Percentiles rank a stretch among this genome's conserved stretches.
phyloP scores from a whole-genome alignment of 768 basidiomycete genomes.

The Russula virescens region DNA sequence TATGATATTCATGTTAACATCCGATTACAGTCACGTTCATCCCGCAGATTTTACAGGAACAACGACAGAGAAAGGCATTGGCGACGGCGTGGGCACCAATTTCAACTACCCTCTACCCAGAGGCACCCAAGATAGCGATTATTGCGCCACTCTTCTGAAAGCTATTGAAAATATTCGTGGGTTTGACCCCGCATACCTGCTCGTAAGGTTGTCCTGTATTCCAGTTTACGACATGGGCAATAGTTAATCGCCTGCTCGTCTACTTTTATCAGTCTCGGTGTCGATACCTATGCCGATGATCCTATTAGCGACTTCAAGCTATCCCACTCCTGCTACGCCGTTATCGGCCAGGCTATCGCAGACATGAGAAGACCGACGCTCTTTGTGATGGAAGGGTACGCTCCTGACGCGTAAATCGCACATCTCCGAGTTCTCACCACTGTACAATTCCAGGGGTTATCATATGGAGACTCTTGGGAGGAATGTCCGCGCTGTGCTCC shows the following conservation, averaged over 20 bases:
- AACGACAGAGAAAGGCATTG: conserved; percentile 27
- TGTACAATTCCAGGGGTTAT: conserved; percentile 27
- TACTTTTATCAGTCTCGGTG: conserved; percentile 28
- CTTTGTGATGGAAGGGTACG: conserved; percentile 36
- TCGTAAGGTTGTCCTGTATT: conserved; percentile 29
- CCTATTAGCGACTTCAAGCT: conserved; percentile 32
- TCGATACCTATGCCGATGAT: conserved; percentile 33
- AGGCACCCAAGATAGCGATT: conserved; percentile 27
- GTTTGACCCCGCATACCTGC: conserved; percentile 26
- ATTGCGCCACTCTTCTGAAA: conserved; percentile 25
- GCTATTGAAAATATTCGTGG: conserved; percentile 24
- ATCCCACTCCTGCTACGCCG: conserved; percentile 27
- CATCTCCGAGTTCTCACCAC: not conserved
- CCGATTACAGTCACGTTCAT: not conserved
- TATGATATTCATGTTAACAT: not conserved
- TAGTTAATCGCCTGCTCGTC: not conserved
- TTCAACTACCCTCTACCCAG: conserved; percentile 32
- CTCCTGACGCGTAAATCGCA: not conserved
- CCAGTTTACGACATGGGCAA: not conserved
- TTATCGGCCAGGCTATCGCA: conserved; percentile 28
- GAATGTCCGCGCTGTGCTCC: conserved; percentile 30
- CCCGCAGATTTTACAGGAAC: conserved; percentile 31
- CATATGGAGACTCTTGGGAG: conserved; percentile 27
- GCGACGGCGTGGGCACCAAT: conserved; percentile 27
- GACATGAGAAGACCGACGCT: conserved; percentile 25